Conservation (phyloP, 768 basidiomycete species). For the Mycena kentingensis region DNA sequence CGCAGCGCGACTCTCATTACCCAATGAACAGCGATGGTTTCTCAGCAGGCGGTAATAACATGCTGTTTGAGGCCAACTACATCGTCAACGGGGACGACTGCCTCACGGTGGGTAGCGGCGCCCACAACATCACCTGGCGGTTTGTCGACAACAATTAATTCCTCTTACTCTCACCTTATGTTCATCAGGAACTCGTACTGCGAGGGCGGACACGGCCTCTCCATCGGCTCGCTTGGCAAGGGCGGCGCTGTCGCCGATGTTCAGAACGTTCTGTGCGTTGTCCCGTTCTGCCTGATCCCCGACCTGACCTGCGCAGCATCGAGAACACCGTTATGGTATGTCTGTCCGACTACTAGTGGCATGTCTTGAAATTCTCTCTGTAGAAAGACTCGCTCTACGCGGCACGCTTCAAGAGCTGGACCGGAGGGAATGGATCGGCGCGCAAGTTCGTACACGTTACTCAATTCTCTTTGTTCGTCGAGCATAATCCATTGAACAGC, state of each 20-base stretch:
- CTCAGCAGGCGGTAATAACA: slow-evolving; percentile 30
- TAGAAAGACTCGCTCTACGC: slow-evolving; percentile 35
- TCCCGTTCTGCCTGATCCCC: background rate
- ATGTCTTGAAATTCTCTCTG: slow-evolving; percentile 6
- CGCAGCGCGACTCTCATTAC: background rate
- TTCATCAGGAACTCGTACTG: slow-evolving; percentile 31
- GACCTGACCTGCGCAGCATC: slow-evolving; percentile 7
- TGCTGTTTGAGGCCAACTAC: slow-evolving; percentile 38
- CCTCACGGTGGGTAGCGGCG: slow-evolving; percentile 37
- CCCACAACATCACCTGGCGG: slow-evolving; percentile 33
- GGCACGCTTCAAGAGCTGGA: slow-evolving; percentile 45
- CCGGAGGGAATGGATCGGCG: slow-evolving; percentile 38
- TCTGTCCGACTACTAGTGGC: slow-evolving; percentile 1
- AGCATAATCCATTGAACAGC: too few species aligned
- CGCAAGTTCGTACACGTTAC: too few species aligned
- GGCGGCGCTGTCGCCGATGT: slow-evolving; percentile 35
- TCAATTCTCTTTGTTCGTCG: too few species aligned
- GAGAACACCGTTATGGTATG: slow-evolving; percentile 12
- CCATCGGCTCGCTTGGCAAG: slow-evolving; percentile 35
- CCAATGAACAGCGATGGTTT: too few species aligned
- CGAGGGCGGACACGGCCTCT: slow-evolving; percentile 39
- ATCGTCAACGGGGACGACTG: slow-evolving; percentile 44
- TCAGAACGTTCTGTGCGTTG: slow-evolving; percentile 36
- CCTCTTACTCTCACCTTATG: slow-evolving; percentile 4
- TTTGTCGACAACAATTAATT: slow-evolving; percentile 10